These are phyloP conservation scores for Fusarium zealandicum DNA, from an alignment of 2,329 filamentous ascomycete genomes.

Conservation along the genomic window DNA sequence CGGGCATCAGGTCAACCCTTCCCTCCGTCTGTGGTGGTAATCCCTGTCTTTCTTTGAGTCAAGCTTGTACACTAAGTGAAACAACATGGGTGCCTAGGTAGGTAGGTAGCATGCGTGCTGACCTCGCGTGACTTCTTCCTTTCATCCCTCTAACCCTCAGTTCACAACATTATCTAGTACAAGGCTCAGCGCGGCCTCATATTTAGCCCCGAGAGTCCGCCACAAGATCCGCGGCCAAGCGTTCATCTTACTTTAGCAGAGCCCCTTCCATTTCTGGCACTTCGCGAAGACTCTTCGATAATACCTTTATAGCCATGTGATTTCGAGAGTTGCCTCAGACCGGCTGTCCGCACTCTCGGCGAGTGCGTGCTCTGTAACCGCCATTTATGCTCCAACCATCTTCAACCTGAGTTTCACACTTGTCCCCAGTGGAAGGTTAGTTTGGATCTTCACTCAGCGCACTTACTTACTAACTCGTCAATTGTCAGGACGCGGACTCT, in stretches of 20 bases:
- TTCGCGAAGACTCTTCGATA: conserved; percentile 5
- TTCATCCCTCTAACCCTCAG: too few species aligned
- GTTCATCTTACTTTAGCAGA: conserved; percentile 5
- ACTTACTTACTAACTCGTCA: conserved; percentile 21
- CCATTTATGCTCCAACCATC: conserved; percentile 48
- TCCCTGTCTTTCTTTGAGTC: too few species aligned
- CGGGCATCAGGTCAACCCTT: too few species aligned
- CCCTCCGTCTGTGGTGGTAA: too few species aligned
- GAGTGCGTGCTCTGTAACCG: conserved; percentile 50
- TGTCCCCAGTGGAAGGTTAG: conserved; percentile 50
- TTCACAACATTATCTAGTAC: too few species aligned
- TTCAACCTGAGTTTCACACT: conserved; percentile 43
- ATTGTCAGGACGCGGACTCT: conserved; percentile 44
- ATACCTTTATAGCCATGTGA: conserved; percentile 49
- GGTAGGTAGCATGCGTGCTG: too few species aligned
- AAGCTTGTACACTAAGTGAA: too few species aligned
- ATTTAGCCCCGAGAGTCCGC: too few species aligned
- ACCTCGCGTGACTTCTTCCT: too few species aligned
- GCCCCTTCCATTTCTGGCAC: not conserved
- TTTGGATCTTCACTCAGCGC: conserved; percentile 11
- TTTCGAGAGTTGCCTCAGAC: conserved; percentile 41
- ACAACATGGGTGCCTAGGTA: too few species aligned
- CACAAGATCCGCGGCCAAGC: not conserved
- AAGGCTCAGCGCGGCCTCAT: too few species aligned
- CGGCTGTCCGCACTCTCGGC: conserved; percentile 47